Evolutionary conservation across 2,329 filamentous ascomycete genomes (phyloP).

Genomic region (Emergomyces pasteurianus): DNA sequence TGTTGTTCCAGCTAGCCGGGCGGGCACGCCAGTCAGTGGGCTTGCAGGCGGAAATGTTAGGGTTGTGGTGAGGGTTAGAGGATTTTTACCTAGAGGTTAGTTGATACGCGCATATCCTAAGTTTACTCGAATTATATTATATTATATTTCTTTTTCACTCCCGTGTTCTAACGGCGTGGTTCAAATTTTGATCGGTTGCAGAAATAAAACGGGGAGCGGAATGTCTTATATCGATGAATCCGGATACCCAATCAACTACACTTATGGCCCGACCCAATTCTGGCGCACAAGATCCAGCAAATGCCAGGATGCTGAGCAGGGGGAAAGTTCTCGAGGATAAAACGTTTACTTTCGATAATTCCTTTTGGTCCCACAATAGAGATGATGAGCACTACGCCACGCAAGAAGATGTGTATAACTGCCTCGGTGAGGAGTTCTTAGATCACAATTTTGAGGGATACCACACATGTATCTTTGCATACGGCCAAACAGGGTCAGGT

Average conservation of each 20-base stretch:
- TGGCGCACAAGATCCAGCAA: constrained; percentile 37
- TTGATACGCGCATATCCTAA: background rate
- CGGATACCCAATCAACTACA: constrained; percentile 70
- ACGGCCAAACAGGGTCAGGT: constrained; percentile 92
- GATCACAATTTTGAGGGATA: constrained; percentile 99
- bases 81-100: constrained; percentile 65
- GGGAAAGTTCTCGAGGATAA: constrained; percentile 71
- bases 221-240: constrained; percentile 89
- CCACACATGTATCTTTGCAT: constrained; percentile 98
- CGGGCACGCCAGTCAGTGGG: constrained; percentile 24
- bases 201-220: constrained; percentile 68
- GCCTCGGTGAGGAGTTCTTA: constrained; percentile 87
- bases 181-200: constrained; percentile 26
- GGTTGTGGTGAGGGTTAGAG: constrained; percentile 70
- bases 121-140: background rate
- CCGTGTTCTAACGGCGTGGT: background rate
- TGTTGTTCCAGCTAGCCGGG: constrained; percentile 38
- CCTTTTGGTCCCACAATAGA: constrained; percentile 88
- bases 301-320: constrained; percentile 51
- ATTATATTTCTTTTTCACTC: background rate
- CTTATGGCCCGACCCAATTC: constrained; percentile 56
- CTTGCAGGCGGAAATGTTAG: constrained; percentile 57
- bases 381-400: constrained; percentile 74
- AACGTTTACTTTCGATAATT: constrained; percentile 90
- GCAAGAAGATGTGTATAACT: constrained; percentile 89